Evolutionary conservation across 805 yeast species (phyloP).

Genomic region (Saccharomyces mikatae): DNA sequence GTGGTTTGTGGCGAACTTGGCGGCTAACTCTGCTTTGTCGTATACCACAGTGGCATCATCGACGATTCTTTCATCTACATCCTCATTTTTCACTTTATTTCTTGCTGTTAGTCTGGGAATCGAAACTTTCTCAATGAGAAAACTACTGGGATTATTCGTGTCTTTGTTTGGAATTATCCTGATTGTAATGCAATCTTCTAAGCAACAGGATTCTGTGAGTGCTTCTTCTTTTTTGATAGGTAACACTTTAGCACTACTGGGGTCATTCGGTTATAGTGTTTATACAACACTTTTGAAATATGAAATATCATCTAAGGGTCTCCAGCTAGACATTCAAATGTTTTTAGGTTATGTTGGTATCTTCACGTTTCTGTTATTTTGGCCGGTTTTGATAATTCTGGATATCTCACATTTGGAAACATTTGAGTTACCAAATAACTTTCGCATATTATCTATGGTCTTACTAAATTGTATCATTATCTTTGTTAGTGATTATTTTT

Average conservation of each 20-base stretch:
- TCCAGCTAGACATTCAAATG: conserved; percentile 54
- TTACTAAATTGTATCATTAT: conserved; percentile 62
- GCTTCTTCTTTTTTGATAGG: conserved; percentile 41
- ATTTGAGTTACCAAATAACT: conserved; percentile 52
- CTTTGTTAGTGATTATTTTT: conserved; percentile 75
- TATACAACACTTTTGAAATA: conserved; percentile 78
- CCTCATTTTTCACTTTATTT: conserved; percentile 79
- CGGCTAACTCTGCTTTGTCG: conserved; percentile 72
- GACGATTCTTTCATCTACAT: conserved; percentile 83
- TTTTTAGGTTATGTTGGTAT: conserved; percentile 92
- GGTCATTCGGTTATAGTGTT: conserved; percentile 79
- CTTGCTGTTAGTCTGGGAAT: conserved; percentile 62
- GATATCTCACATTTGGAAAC: conserved; percentile 53
- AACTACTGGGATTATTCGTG: conserved; percentile 56
- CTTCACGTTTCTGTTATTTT: conserved; percentile 56
- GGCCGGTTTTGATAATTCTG: conserved; percentile 69
- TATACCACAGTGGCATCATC: conserved; percentile 88
- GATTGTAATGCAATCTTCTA: conserved; percentile 41
- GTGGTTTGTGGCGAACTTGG: conserved; percentile 82
- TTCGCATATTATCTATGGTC: conserved; percentile 33
- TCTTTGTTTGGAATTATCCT: conserved; percentile 69
- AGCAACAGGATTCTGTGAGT: conserved; percentile 12
- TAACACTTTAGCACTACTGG: conserved; percentile 63
- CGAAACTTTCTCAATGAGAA: conserved; percentile 55
- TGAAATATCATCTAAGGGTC: conserved; percentile 56